Evolutionary conservation across 352 stramenopile genomes (phyloP).

Genomic region (Globisporangium heterothallicum): DNA sequence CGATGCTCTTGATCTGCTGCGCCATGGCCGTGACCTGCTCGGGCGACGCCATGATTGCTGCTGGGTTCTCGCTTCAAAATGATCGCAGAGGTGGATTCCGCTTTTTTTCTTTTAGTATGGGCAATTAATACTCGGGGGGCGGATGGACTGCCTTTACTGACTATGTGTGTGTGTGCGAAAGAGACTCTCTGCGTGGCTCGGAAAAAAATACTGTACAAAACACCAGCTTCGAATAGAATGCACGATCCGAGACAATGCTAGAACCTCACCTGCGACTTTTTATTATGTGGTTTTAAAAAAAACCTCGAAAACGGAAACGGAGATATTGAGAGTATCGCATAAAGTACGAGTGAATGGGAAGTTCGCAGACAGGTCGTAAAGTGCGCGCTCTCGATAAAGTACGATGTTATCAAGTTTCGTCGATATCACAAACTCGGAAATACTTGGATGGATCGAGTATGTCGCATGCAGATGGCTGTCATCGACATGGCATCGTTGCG

Average conservation of each 20-base stretch:
- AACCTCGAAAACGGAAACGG: background rate
- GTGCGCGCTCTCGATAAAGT: background rate
- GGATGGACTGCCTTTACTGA: no score
- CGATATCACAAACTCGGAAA: no score
- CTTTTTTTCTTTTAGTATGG: slow-evolving; percentile 11
- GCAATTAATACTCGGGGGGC: background rate
- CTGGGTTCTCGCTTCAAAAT: no score
- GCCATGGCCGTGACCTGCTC: slow-evolving; percentile 66
- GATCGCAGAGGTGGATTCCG: background rate
- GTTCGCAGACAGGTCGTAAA: no score
- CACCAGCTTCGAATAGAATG: background rate
- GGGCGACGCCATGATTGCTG: slow-evolving; percentile 24
- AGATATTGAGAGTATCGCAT: background rate
- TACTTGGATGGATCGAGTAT: no score
- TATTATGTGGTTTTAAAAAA: no score
- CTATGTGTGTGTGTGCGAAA: background rate
- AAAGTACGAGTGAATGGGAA: slow-evolving; percentile 8
- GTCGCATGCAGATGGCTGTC: no score
- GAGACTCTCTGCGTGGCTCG: background rate
- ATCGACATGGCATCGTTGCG: no score
- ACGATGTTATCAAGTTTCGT: no score
- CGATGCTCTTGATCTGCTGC: slow-evolving; percentile 61
- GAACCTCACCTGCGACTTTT: background rate
- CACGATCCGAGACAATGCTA: background rate
- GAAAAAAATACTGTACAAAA: background rate